phyloP scores from a whole-genome alignment of 345 rosid species.

The Rhodomyrtus tomentosa region DNA sequence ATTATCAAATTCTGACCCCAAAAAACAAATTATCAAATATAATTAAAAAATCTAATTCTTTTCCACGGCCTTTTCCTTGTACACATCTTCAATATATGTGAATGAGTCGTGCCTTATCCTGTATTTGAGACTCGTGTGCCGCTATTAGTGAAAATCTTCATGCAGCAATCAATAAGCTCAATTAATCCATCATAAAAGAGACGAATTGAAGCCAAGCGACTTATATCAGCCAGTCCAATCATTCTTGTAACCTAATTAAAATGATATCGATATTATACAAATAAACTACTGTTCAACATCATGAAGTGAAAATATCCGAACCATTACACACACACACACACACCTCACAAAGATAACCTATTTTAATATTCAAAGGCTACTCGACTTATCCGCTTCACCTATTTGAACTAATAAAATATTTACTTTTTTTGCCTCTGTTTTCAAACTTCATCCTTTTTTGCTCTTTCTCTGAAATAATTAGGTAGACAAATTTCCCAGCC shows the following conservation, averaged over 20 bases:
- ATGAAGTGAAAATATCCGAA: background rate
- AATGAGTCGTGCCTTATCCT: background rate
- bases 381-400: too few relatives aligned
- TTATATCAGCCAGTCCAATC: background rate
- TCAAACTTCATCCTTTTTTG: too few relatives aligned
- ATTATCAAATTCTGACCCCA: background rate
- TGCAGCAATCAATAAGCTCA: background rate
- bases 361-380: background rate
- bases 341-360: background rate
- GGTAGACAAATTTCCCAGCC: too few relatives aligned
- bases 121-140: background rate
- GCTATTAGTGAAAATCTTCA: background rate
- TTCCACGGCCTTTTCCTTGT: background rate
- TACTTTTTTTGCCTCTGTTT: too few relatives aligned
- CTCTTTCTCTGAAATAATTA: too few relatives aligned
- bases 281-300: background rate
- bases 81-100: background rate
- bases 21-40: background rate
- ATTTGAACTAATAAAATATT: too few relatives aligned
- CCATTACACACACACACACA: background rate
- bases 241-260: background rate
- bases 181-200: background rate
- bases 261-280: background rate
- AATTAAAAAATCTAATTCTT: background rate
- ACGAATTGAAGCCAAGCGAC: background rate